phyloP scores from a whole-genome alignment of 176 grass and related monocot genomes.

The Tillandsia fasciculata region DNA sequence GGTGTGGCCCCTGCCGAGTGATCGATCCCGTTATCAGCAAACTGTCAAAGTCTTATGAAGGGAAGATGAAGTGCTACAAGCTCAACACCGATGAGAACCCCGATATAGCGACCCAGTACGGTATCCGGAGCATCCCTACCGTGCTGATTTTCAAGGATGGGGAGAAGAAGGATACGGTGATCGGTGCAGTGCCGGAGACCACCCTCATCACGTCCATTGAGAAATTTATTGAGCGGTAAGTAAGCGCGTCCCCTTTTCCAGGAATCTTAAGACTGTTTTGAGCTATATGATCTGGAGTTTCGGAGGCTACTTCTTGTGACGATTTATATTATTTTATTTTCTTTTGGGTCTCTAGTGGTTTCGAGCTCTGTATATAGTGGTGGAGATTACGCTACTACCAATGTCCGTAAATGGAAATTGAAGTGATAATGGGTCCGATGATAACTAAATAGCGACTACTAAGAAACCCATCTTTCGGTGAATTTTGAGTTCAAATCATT shows the following conservation, averaged over 20 bases:
- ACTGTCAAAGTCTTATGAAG: conserved; percentile 71
- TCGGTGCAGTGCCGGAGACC: conserved; percentile 69
- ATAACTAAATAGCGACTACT: too few species aligned
- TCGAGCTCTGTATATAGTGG: conserved; percentile 8
- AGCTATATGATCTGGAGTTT: not conserved
- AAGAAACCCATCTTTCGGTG: too few species aligned
- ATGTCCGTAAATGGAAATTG: conserved; percentile 10
- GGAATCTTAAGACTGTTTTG: not conserved
- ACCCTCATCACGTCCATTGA: conserved; percentile 49
- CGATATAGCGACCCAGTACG: conserved; percentile 47
- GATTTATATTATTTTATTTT: not conserved
- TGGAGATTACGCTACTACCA: not conserved
- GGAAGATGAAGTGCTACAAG: conserved; percentile 76
- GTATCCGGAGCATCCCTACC: conserved; percentile 82
- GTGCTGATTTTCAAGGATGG: conserved; percentile 76
- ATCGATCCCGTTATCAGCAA: conserved; percentile 66
- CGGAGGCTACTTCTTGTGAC: not conserved
- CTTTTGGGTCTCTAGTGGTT: not conserved
- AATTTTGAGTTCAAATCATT: too few species aligned
- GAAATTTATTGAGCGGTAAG: conserved; percentile 40
- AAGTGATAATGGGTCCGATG: too few species aligned
- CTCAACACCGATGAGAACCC: conserved; percentile 76
- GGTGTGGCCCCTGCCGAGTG: conserved; percentile 89
- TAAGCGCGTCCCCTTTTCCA: conserved; percentile 4
- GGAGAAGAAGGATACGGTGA: conserved; percentile 64